Conservation (phyloP, 2,329 filamentous ascomycete genomes). For the Tolypocladium tropicale region DNA sequence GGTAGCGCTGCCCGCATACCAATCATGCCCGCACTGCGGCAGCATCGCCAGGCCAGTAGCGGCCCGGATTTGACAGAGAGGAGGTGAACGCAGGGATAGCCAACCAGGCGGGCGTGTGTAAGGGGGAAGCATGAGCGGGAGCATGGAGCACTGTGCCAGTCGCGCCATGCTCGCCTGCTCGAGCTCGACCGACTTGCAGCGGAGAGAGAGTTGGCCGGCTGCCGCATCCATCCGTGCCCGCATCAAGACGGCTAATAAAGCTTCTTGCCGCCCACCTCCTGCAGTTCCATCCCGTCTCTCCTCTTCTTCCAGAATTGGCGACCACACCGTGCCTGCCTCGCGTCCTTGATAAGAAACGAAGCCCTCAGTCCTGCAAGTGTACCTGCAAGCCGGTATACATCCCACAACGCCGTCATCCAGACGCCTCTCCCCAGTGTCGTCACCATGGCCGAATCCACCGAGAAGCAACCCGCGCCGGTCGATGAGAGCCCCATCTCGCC, state of each 20-base stretch:
- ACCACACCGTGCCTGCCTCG: neutral
- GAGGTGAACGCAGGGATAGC: neutral
- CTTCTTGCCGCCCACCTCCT: neutral
- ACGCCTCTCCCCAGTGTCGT: neutral
- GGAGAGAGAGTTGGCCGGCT: neutral
- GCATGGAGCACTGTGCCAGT: neutral
- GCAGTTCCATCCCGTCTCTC: neutral
- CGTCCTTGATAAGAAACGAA: neutral
- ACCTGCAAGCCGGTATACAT: neutral
- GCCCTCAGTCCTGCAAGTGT: neutral
- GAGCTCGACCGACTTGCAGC: neutral
- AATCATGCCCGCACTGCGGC: neutral
- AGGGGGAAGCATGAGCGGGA: neutral
- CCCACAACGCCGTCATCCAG: too few species aligned
- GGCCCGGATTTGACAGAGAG: neutral
- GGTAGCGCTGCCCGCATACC: neutral
- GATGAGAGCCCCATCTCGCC: slow-evolving; percentile 45
- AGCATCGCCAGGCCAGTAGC: neutral
- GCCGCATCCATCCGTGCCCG: neutral
- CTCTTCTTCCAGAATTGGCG: neutral
- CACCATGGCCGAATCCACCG: slow-evolving; percentile 18
- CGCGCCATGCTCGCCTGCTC: neutral
- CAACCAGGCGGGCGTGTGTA: too few species aligned
- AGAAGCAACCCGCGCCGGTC: slow-evolving; percentile 17
- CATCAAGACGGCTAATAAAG: neutral